Evolutionary conservation across 1,284 basidiomycete species (phyloP), one percentile per base, ranked within the genome.

Genomic region (Mycosarcoma maydis): DNA sequence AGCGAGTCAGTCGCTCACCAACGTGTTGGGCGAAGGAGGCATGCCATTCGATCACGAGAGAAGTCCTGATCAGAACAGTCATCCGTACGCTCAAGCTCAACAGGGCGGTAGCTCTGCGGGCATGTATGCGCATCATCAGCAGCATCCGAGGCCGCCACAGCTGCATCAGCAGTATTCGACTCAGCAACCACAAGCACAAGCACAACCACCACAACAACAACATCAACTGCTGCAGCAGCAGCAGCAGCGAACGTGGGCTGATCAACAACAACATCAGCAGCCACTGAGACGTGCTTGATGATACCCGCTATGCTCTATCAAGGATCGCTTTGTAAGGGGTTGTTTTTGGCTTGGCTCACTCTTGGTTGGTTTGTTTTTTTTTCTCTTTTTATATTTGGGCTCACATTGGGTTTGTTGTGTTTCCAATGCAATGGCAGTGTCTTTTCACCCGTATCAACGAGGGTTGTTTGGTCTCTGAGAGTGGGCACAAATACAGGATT

Each of bases 1-100:
- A 33, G 74, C 74, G 23, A 68, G 66, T 36, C 70, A 73, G 50
- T 50, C 58, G 30, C 44, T 73, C 10, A 40, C 59, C 1, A 37
- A 43, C 7, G 59, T 59, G n/a, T 17, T 62, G 23, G 55, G 59
- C 19, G 59, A 45, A 17, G 54, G 39, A 10, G 50, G 53, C 3
- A 38, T 49, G 46, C 17, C 47, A n/a, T 62, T 56, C 20, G 34
- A 22, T 7, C 51, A 59, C 33, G 65, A 68, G 33, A 51, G 54
- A 23, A 61, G 58, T 44, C 65, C 65, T 1, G 65, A 68, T 34
- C 54, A 57, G 50, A 49, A 56, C 11, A 58, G 60, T 24, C 37
- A 50, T 37, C 29, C 19, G 41, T 60, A 26, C 16, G 24, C 22
- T 16, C 43, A 44, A 23, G 55, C 42, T 45, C 51, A 43, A 16